Conservation (phyloP, 2,329 filamentous ascomycete genomes). For the Penicillium brasilianum region DNA sequence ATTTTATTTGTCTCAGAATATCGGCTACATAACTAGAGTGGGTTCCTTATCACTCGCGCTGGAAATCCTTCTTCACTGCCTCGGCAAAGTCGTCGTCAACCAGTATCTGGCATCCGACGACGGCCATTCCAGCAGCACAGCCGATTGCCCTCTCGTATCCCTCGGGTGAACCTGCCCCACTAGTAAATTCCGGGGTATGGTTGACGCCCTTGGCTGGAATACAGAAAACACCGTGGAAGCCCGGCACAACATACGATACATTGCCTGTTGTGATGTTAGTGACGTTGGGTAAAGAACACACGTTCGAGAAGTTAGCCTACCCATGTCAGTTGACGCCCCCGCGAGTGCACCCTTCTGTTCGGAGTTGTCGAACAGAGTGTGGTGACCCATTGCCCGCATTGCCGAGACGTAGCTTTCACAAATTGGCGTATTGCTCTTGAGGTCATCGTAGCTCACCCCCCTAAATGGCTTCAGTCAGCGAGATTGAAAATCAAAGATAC, state of each 20-base stretch:
- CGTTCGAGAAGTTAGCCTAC: constrained; percentile 17
- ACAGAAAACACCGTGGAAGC: constrained; percentile 47
- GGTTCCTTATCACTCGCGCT: constrained; percentile 15
- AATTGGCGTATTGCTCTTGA: constrained; percentile 40
- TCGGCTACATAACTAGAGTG: not conserved
- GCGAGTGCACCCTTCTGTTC: constrained; percentile 22
- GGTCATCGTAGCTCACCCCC: constrained; percentile 38
- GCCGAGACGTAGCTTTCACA: constrained; percentile 41
- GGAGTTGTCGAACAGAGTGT: constrained; percentile 33
- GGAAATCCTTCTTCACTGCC: constrained; percentile 33
- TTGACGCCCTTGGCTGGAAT: constrained; percentile 55
- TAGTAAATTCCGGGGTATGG: constrained; percentile 60
- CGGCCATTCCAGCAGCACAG: constrained; percentile 39
- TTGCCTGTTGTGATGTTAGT: constrained; percentile 41
- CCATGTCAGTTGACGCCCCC: constrained; percentile 39
- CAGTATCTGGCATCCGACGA: constrained; percentile 37
- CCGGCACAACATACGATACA: constrained; percentile 52
- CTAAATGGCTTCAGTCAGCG: constrained; percentile 17
- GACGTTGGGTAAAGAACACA: not conserved
- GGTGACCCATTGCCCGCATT: constrained; percentile 39
- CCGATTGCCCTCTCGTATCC: constrained; percentile 52
- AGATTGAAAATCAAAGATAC: not conserved
- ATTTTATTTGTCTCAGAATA: not conserved
- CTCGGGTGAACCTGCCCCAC: constrained; percentile 55
- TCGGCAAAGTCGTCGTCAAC: constrained; percentile 37